Base-by-base conservation (phyloP, 805 yeast genomes). In the Teunomyces funiuensis region DNA sequence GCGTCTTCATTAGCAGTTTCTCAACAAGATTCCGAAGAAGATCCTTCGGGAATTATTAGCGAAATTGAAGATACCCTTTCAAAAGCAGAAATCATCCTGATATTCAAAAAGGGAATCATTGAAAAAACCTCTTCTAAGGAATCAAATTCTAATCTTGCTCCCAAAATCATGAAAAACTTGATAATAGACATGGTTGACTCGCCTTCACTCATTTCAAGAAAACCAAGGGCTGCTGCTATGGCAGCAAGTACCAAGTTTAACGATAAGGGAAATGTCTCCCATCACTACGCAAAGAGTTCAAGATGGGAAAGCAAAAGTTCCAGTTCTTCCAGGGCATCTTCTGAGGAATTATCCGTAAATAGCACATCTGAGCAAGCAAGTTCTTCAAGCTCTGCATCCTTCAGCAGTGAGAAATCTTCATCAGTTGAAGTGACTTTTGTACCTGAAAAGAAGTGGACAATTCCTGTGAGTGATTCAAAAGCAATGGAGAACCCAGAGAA, bases 181-280 rank as follows among this genome's bases (percentile, higher is more conserved):
- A 49, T 42, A 18, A 58, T 58, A 14, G 55, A 52, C 34, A 58
- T 58, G 63, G 57, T 53, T 4, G 54, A 52, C 37, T 43, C 51
- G 41, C 22, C 45, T 49, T 29, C 26, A 17, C 14, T 23, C 8
- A 26, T 33, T 9, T 11, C 39, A 10, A 6, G 39, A 26, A 26
- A 33, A 26, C 31, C 44, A 13, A 26, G 43, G 3, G 37, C 46
- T 9, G 47, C 53, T 3, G 49, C 48, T 10, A 39, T 37, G 16
- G 40, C 40, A 28, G 41, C 42, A 16, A 28, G 40, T 8, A 31
- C 28, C 13, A 40, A 29, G 30, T 23, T 38, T n/a, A 26, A 20
- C 9, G 34, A 19, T 10, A 18, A 31, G 9, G 25, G 19, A n/a
- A 18, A 17, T 8, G 19, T 10, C n/a, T 8, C 11, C 11, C 10